Base-by-base conservation (phyloP, 768 basidiomycete genomes). In the Lactifluus hygrophoroides region DNA sequence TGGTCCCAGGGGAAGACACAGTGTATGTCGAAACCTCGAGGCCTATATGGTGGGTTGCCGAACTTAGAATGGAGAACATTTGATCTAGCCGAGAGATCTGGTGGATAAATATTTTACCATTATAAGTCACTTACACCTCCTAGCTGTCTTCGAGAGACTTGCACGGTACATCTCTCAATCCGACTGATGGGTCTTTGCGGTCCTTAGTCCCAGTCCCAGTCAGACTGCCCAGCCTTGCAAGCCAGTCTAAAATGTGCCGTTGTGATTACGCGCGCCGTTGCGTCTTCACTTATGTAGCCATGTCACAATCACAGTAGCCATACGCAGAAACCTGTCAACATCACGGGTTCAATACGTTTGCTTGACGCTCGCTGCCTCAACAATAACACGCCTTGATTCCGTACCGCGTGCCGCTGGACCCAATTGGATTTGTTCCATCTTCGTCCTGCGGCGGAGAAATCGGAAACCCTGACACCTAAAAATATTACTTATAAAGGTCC, bases 11-110 rank as follows among this genome's bases (percentile, higher is more conserved):
- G 1, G 78, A 87, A 60, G 73, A 76, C 19, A 68, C 77, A 1
- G 87, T 96, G 5, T 82, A 77, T 67, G 74, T 97, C 51, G 80
- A 80, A 67, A 97, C 94, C 0, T 80, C 85, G 23, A 80, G 78
- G 50, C 88, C 93, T 0, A 87, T 99, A 43, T 86, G 90, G 81
- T 99, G 94, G 95, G 88, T 86, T 23, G 84, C 80, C 50, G 92
- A 93, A 69, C 70, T 93, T 60, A 58, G 56, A 54, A 32, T 11
- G 25, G 57, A 48, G 25, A 51, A 40, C 6, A 5, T 53, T 34
- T 21, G 25, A 59, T 47, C 42, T 43, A 43, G 42, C 42, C 42
- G 42, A 55, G 47, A 40, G 21, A 27, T 49, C 19, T 30, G 17
- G 10, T 40, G 23, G 38, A 42, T 10, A 40, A n/a, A 23, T 16